A percentile compares a stretch with the other conserved stretches of the same genome.
These are phyloP conservation scores for Lactarius sanguifluus DNA, from an alignment of 768 basidiomycete genomes.

Conservation along the genomic window DNA sequence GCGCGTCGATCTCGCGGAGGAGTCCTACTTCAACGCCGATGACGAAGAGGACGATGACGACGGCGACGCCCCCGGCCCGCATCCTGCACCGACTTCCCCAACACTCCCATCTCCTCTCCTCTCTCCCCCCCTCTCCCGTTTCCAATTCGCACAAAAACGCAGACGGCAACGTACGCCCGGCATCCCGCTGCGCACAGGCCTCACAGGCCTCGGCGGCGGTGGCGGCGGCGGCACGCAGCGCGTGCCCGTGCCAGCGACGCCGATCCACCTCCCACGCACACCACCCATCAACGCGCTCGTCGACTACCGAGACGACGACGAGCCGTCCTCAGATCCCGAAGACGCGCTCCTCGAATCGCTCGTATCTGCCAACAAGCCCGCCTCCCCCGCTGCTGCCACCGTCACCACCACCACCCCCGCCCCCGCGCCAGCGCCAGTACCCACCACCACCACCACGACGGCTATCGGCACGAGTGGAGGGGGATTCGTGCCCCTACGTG, in stretches of 20 bases:
- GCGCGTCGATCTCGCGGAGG: slow-evolving; percentile 73
- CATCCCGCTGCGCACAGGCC: slow-evolving; percentile 38
- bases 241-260: slow-evolving; percentile 25
- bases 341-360: slow-evolving; percentile 59
- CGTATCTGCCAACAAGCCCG: slow-evolving; percentile 39
- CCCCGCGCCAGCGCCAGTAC: background rate
- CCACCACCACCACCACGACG: background rate
- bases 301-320: slow-evolving; percentile 79
- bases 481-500: slow-evolving; percentile 47
- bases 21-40: slow-evolving; percentile 89
- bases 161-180: slow-evolving; percentile 40
- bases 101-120: slow-evolving; percentile 25
- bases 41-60: slow-evolving; percentile 68
- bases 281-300: slow-evolving; percentile 62
- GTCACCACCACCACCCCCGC: background rate
- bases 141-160: slow-evolving; percentile 33
- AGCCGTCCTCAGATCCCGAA: slow-evolving; percentile 51
- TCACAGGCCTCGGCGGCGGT: slow-evolving; percentile 49
- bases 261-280: slow-evolving; percentile 43
- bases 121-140: slow-evolving; percentile 31
- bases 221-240: slow-evolving; percentile 49
- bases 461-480: slow-evolving; percentile 22
- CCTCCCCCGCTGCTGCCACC: slow-evolving; percentile 28
- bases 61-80: slow-evolving; percentile 34
- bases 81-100: slow-evolving; percentile 15